Percentiles rank a stretch among this genome's conserved stretches.
Evolutionary conservation across 495 filamentous ascomycete genomes (phyloP).

Genomic region (Penicillium fimorum): DNA sequence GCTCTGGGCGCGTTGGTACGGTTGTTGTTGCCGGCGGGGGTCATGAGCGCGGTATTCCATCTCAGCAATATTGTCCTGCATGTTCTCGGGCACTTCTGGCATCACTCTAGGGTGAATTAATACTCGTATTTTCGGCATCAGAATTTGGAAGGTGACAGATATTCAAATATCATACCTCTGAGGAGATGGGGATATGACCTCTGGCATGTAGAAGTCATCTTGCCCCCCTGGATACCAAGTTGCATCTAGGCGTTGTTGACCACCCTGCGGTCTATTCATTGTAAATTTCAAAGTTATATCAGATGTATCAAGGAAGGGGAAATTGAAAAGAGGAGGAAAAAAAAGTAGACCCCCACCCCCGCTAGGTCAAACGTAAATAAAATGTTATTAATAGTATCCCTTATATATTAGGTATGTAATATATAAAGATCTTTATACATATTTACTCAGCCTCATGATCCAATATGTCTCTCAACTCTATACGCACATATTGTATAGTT

Average conservation of each 20-base stretch:
- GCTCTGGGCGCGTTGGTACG: conserved; percentile 30
- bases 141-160: neutral
- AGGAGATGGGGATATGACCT: conserved; percentile 77
- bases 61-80: conserved; percentile 86
- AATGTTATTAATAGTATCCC: neutral
- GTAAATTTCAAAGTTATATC: conserved; percentile 1
- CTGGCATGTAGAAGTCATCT: conserved; percentile 84
- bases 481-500: no score
- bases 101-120: conserved; percentile 55
- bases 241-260: conserved; percentile 62
- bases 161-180: conserved; percentile 68
- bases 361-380: neutral
- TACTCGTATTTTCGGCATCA: conserved; percentile 27
- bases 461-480: neutral
- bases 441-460: neutral
- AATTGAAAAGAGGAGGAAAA: neutral
- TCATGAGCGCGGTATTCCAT: conserved; percentile 75
- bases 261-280: conserved; percentile 46
- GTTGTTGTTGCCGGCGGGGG: conserved; percentile 40
- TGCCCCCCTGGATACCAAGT: conserved; percentile 87
- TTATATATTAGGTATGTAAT: no score
- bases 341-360: neutral
- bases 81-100: conserved; percentile 78
- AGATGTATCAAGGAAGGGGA: neutral
- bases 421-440: no score